Percentiles rank a stretch among this genome's conserved stretches.
phyloP scores from a whole-genome alignment of 495 filamentous ascomycete species.

The Penicillium flavigenum region DNA sequence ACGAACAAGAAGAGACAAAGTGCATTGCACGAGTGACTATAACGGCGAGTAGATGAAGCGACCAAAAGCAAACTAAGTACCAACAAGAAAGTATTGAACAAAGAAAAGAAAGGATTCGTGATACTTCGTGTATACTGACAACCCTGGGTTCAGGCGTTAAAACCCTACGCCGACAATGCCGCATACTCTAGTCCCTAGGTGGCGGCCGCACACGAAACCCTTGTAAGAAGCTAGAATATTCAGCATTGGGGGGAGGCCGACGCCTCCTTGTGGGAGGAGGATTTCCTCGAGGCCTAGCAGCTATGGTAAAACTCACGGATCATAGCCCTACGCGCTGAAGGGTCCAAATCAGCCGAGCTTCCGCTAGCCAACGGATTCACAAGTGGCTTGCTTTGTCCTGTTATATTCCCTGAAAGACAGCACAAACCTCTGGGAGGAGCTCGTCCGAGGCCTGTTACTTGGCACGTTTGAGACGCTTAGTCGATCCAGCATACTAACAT shows the following conservation, averaged over 20 bases:
- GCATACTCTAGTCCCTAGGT: background rate
- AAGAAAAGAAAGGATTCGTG: background rate
- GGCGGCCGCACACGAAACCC: background rate
- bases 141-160: background rate
- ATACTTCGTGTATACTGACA: background rate
- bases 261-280: background rate
- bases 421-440: too few species aligned
- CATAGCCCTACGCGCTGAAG: too few species aligned
- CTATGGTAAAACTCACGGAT: background rate
- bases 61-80: background rate
- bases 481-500: too few species aligned
- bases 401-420: too few species aligned
- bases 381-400: too few species aligned
- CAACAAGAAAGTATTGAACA: background rate
- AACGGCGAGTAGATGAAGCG: background rate
- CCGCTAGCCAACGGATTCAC: too few species aligned
- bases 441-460: too few species aligned
- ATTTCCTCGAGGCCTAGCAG: background rate
- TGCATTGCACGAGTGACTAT: background rate
- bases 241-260: background rate
- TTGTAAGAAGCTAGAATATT: background rate
- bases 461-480: too few species aligned
- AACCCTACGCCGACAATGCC: background rate
- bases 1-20: background rate
- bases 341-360: too few species aligned